phyloP scores from a whole-genome alignment of 2,329 filamentous ascomycete species.

The Emericellopsis atlantica region DNA sequence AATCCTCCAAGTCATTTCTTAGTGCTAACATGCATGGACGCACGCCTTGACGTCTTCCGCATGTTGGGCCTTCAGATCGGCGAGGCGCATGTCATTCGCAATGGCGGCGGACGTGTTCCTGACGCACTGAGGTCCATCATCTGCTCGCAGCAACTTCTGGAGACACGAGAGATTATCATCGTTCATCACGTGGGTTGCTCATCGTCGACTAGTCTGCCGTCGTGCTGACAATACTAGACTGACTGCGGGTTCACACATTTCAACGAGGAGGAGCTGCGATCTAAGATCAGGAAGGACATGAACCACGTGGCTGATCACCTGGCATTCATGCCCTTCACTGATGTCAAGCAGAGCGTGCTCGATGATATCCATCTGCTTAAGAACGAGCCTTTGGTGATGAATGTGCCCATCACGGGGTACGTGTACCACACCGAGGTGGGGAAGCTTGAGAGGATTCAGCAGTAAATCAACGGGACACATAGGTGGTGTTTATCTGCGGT shows the following conservation, averaged over 20 bases:
- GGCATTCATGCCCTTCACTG: constrained; percentile 54
- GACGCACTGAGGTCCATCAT: constrained; percentile 64
- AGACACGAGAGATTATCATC: constrained; percentile 61
- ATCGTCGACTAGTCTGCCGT: not conserved
- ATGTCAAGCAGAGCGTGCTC: constrained; percentile 50
- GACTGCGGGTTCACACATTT: constrained; percentile 54
- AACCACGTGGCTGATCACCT: constrained; percentile 35
- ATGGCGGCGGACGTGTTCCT: constrained; percentile 52
- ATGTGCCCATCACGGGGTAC: constrained; percentile 57
- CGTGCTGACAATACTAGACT: constrained; percentile 12
- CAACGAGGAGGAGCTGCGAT: constrained; percentile 41
- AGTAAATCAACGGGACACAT: too few relatives aligned
- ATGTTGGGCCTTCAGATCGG: constrained; percentile 62
- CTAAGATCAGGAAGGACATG: constrained; percentile 45
- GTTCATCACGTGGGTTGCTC: constrained; percentile 44
- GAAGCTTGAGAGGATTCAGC: constrained; percentile 22
- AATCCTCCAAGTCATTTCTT: constrained; percentile 15
- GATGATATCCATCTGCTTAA: constrained; percentile 55
- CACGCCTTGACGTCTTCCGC: constrained; percentile 53
- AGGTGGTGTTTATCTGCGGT: too few relatives aligned
- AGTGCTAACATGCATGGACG: constrained; percentile 69
- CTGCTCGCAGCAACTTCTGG: constrained; percentile 69
- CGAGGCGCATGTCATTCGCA: constrained; percentile 69
- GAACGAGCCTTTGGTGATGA: constrained; percentile 43
- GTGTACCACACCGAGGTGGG: constrained; percentile 70